Base-by-base conservation (phyloP, 139 green algal genomes). In the Chlorella sp. region DNA sequence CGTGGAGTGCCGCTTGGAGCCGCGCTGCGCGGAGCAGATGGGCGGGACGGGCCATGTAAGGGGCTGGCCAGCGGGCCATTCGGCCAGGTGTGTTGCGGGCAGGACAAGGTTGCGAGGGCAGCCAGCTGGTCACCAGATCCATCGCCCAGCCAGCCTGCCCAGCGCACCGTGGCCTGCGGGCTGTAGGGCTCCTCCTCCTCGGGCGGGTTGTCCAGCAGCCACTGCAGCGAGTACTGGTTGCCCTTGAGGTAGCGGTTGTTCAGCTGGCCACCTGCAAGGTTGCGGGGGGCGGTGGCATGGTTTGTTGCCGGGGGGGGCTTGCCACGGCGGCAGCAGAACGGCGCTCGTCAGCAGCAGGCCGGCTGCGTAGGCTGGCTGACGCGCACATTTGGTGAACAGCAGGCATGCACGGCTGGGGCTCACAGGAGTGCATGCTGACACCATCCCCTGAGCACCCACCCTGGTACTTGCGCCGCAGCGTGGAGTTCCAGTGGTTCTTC, bases 401-500 rank as follows among this genome's bases (percentile, higher is more conserved):
- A 24, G 56, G 56, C 16, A n/a, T 28, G 3, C 56, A 65, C 28
- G 22, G 16, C 30, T 65, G 56, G 22, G 22, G 16, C 56, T 19
- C 11, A 13, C 7, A 65, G 56, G 11, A n/a, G 56, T 32, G 11
- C 56, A 6, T 7, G 56, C 56, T 65, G 56, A 20, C n/a, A n/a
- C 11, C 56, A 28, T 7, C 22, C 56, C 32, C 73, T 67, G 67
- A 41, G 51, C 69, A 76, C 65, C 32, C 73, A 76, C 80, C 73
- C 30, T n/a, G 54, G 73, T 91, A 87, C 74, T 91, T 94, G 46
- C 90, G 81, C 86, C 92, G 93, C 8, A 96, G 87, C 16, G 93
- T 96, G 40, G 87, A 91, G 82, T 96, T 95, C 93, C 93, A 96
- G 82, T 96, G 93, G 81, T 96, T 96, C 81, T 96, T 96, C 5